Base-by-base conservation (phyloP, 179 eudicot genomes). In the Nepenthes alata region DNA sequence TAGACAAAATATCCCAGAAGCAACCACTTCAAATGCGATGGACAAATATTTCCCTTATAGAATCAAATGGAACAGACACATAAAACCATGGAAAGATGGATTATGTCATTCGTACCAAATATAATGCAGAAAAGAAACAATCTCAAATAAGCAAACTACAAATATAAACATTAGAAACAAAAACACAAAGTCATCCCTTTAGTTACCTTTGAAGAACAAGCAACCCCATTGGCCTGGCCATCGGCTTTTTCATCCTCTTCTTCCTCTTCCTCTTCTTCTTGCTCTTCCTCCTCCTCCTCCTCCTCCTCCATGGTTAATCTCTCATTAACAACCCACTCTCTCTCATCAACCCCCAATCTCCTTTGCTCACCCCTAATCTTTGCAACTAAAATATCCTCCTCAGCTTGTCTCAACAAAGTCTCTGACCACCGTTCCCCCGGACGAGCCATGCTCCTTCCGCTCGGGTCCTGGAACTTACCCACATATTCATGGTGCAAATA, bases 371-470 rank as follows among this genome's bases (percentile, higher is more conserved):
- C 71, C 75, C 98, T 83, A 56, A 93, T 93, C 78, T 93, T 93
- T 67, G 82, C 74, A 54, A 93, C 70, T 69, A 93, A 74, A 53
- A 93, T 70, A 12, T 89, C 93, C 76, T 93, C 98, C 70, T 93
- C 98, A 1, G 90, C 80, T 48, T 90, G 82, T 72, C 96, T 83
- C 84, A 93, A 80, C 66, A 93, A 68, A 1, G 95, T 93, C 25
- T 93, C 98, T 1, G 96, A 93, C 96, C 96, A 93, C 66, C 85
- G 78, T 72, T 93, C 96, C 44, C 98, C 98, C 0, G 96, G 95
- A 61, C 96, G 78, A 0, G 95, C 80, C 95, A 93, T 89, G 61
- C 87, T 76, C 79, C 98, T 85, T 59, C 82, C 93, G 44, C 71
- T 79, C 4, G 76, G 79, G 62, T 93, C 96, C 73, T 89, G 98